Percentiles rank a stretch among this genome's conserved stretches.
Evolutionary conservation across 1,139 yeast genomes (phyloP).

Genomic region (Blastobotrys ciferrii): DNA sequence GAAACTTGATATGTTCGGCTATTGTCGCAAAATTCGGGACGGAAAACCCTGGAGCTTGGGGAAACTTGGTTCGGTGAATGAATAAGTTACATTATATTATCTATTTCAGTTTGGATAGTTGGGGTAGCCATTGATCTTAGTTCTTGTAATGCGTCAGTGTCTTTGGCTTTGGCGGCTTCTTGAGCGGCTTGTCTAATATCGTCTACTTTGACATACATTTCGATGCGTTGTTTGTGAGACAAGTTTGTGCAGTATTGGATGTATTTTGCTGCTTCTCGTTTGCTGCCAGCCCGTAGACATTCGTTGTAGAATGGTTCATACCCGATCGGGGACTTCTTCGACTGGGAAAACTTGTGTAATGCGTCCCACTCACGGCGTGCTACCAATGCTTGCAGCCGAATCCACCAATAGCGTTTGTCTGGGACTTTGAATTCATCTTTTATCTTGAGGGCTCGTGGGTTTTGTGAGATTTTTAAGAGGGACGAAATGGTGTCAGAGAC

Average conservation of each 20-base stretch:
- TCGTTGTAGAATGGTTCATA: constrained; percentile 61
- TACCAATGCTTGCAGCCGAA: constrained; percentile 56
- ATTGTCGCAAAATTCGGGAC: no score
- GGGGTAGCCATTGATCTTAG: constrained; percentile 39
- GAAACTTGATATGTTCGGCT: neutral
- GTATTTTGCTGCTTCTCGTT: constrained; percentile 43
- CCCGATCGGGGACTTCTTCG: constrained; percentile 69
- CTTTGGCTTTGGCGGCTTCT: constrained; percentile 59
- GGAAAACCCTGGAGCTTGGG: no score
- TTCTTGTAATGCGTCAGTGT: constrained; percentile 43
- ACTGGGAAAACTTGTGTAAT: constrained; percentile 47
- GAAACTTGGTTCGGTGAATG: no score
- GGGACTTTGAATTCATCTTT: constrained; percentile 61
- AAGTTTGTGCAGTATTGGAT: constrained; percentile 39
- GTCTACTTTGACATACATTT: constrained; percentile 51
- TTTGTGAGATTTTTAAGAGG: constrained; percentile 58
- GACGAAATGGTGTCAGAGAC: constrained; percentile 54
- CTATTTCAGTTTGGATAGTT: constrained; percentile 33
- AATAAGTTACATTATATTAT: constrained; percentile 7
- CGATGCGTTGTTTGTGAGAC: constrained; percentile 44
- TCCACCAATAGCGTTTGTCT: constrained; percentile 62
- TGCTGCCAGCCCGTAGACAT: constrained; percentile 50
- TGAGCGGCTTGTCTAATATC: constrained; percentile 57
- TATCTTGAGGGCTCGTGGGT: constrained; percentile 54
- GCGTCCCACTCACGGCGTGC: constrained; percentile 60